Evolutionary conservation across 345 rosid genomes (phyloP).

Genomic region (Dipteronia sinensis): DNA sequence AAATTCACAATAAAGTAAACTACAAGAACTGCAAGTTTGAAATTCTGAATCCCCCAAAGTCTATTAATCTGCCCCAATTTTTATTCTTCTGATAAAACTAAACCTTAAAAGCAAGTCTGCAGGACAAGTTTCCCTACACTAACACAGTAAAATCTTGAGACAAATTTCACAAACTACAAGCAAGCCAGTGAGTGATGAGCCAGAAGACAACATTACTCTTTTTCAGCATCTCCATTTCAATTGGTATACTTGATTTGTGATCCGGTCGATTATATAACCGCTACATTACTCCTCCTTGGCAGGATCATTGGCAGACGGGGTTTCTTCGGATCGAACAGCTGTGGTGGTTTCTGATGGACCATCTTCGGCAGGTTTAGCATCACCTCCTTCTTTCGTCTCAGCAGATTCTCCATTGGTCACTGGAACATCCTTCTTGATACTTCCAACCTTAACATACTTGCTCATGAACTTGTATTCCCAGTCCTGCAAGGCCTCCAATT

Average conservation of each 20-base stretch:
- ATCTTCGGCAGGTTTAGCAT: slow-evolving; percentile 44
- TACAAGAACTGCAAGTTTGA: slow-evolving; percentile 3
- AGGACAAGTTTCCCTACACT: slow-evolving; percentile 14
- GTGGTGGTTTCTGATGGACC: slow-evolving; percentile 36
- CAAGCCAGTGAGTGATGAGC: slow-evolving; percentile 5
- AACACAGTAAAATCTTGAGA: slow-evolving; percentile 10
- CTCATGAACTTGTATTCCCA: slow-evolving; percentile 99
- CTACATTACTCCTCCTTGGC: slow-evolving; percentile 34
- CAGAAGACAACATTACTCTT: slow-evolving; percentile 10
- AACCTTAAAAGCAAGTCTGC: slow-evolving; percentile 15
- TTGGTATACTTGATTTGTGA: neutral
- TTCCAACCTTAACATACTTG: slow-evolving; percentile 92
- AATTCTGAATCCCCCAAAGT: slow-evolving; percentile 11
- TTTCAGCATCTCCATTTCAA: slow-evolving; percentile 5
- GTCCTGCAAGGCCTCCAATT: slow-evolving; percentile 95
- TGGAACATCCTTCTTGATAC: slow-evolving; percentile 50
- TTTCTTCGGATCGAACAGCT: slow-evolving; percentile 18
- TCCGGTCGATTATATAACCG: too few species aligned
- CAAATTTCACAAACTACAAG: slow-evolving; percentile 13
- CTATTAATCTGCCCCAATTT: slow-evolving; percentile 12
- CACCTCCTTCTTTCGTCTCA: slow-evolving; percentile 44
- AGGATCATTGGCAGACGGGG: slow-evolving; percentile 29
- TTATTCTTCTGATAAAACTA: slow-evolving; percentile 13
- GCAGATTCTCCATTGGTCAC: slow-evolving; percentile 54
- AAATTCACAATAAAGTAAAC: slow-evolving; percentile 4